Base-by-base conservation (phyloP, 345 rosid genomes). In the Melaleuca quinquenervia region DNA sequence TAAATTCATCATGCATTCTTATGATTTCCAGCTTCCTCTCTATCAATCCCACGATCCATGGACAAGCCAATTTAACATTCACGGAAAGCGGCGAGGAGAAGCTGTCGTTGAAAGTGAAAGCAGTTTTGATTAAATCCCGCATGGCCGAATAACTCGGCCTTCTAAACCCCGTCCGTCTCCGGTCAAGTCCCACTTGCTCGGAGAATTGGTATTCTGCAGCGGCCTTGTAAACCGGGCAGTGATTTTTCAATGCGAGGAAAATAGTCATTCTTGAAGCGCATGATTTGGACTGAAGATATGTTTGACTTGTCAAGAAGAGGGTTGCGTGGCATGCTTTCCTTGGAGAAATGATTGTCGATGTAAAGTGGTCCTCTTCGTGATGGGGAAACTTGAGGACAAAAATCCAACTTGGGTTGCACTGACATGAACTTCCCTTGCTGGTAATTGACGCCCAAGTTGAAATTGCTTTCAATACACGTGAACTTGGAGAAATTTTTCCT, bases 1-100 rank as follows among this genome's bases (percentile, higher is more conserved):
- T n/a, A n/a, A 58, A 15, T 1, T 0, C 1, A 12, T 58, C 70
- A 1, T n/a, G 70, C 36, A 13, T n/a, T 58, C 70, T 15, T 0
- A 15, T 3, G 7, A 58, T 12, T 58, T 18, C 32, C 8, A 58
- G 18, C 70, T 16, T 58, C 70, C 70, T 58, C 36, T 58, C 70
- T 13, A 58, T 58, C 70, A 6, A 58, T 58, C n/a, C 70, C 70
- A 58, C 18, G 32, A 58, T 14, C 13, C 12, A 32, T 58, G 36
- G 32, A 58, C 6, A 2, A 58, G 32, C 36, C 36, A 1, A 58
- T 12, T 13, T n/a, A 58, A 13, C 29, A 58, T 58, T 58, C 3
- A 29, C 32, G n/a, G 18, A 58, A 58, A 58, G 36, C 8, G 12
- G 70, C 2, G 62, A 56, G 62, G 62, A 32, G 36, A 27, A 15